These are phyloP conservation scores for Saturnispora hagleri DNA, from an alignment of 805 yeast species.

Conservation along the genomic window DNA sequence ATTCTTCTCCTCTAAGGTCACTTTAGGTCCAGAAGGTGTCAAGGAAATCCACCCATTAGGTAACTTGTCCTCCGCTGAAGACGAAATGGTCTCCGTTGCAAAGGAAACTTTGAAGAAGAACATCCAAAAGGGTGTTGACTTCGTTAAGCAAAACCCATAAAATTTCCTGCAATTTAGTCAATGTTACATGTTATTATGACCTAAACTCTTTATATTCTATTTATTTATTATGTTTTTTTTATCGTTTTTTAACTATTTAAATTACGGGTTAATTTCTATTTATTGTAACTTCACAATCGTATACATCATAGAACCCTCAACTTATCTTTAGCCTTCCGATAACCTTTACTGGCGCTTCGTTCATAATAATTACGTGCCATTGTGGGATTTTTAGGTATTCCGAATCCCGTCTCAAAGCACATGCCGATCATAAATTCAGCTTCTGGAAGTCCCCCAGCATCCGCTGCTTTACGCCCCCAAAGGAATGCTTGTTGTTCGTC, in stretches of 20 bases:
- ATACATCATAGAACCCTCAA: constrained; percentile 19
- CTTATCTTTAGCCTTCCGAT: constrained; percentile 41
- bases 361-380: constrained; percentile 43
- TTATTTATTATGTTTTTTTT: background rate
- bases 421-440: constrained; percentile 66
- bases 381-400: constrained; percentile 34
- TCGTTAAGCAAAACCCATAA: constrained; percentile 66
- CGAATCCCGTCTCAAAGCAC: constrained; percentile 59
- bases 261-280: background rate
- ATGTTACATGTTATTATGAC: background rate
- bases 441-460: constrained; percentile 42
- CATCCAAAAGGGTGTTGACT: constrained; percentile 89
- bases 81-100: constrained; percentile 71
- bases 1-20: constrained; percentile 91
- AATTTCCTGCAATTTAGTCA: background rate
- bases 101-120: constrained; percentile 85
- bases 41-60: constrained; percentile 74
- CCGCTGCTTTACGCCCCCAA: constrained; percentile 59
- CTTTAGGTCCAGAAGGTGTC: constrained; percentile 89
- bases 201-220: constrained; percentile 4
- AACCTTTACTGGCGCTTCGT: constrained; percentile 55
- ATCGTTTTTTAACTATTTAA: background rate
- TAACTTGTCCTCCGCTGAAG: constrained; percentile 65
- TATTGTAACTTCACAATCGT: background rate
- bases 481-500: constrained; percentile 58